Conservation (phyloP, 164 flowering plant species). For the Stephania yunnanensis region DNA sequence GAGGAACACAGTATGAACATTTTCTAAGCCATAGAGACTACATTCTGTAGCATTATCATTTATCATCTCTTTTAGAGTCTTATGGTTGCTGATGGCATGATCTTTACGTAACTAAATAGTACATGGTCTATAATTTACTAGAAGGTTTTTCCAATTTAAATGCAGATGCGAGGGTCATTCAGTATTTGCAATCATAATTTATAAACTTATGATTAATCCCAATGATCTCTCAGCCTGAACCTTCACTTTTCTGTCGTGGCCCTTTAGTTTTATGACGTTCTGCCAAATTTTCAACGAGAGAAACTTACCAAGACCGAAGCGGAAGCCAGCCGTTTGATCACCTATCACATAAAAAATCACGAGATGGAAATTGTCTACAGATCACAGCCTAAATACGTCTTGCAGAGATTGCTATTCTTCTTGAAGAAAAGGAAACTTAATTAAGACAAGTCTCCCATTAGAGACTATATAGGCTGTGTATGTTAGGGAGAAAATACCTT, state of each 20-base stretch:
- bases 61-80: background rate
- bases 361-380: too few relatives aligned
- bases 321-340: too few relatives aligned
- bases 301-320: too few relatives aligned
- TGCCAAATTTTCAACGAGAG: background rate
- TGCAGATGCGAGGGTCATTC: background rate
- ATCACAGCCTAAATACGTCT: too few relatives aligned
- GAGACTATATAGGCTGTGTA: background rate
- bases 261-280: background rate
- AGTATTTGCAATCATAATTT: background rate
- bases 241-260: background rate
- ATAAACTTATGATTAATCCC: background rate
- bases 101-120: too few relatives aligned
- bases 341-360: too few relatives aligned
- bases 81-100: background rate
- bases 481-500: background rate
- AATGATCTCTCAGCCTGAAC: background rate
- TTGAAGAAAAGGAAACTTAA: too few relatives aligned
- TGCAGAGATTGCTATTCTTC: too few relatives aligned
- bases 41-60: background rate
- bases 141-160: background rate
- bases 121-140: background rate
- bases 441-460: too few relatives aligned
- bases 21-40: slow-evolving; percentile 31
- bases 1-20: slow-evolving; percentile 50